These are phyloP conservation scores for Cystofilobasidium macerans DNA, from an alignment of 768 basidiomycete genomes.

Conservation along the genomic window DNA sequence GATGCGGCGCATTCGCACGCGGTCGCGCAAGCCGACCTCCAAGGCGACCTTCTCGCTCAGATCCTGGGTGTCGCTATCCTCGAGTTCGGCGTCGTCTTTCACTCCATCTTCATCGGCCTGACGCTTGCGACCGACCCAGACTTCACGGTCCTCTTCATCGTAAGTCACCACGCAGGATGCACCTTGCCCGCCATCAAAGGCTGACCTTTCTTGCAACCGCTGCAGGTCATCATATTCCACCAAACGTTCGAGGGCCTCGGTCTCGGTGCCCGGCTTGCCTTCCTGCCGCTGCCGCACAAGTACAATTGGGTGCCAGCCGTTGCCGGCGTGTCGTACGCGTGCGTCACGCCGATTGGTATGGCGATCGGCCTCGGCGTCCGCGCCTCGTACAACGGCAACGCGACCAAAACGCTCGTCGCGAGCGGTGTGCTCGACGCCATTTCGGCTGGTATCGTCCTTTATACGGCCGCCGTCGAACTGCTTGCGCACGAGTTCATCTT, in stretches of 20 bases:
- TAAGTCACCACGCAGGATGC: no score
- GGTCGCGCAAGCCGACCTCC: background rate
- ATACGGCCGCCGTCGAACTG: slow-evolving; percentile 79
- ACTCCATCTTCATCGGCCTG: slow-evolving; percentile 61
- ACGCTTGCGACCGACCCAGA: slow-evolving; percentile 50
- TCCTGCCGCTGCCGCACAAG: slow-evolving; percentile 44
- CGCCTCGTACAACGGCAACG: slow-evolving; percentile 16
- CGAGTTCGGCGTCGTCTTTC: slow-evolving; percentile 57
- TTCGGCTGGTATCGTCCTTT: slow-evolving; percentile 53
- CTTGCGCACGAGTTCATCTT: slow-evolving; percentile 92
- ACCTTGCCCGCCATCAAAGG: no score
- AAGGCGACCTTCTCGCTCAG: slow-evolving; percentile 39
- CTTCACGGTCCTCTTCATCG: slow-evolving; percentile 66
- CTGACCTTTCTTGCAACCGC: no score
- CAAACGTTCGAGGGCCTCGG: slow-evolving; percentile 95
- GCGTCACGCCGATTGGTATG: slow-evolving; percentile 79
- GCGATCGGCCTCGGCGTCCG: slow-evolving; percentile 69
- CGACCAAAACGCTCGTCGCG: slow-evolving; percentile 45
- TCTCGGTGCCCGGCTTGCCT: slow-evolving; percentile 77
- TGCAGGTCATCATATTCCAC: slow-evolving; percentile 82
- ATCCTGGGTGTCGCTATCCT: slow-evolving; percentile 78
- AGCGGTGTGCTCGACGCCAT: slow-evolving; percentile 74
- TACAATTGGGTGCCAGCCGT: slow-evolving; percentile 45
- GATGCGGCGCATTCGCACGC: background rate
- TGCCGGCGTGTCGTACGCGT: slow-evolving; percentile 56